These are phyloP conservation scores for Trifolium dubium DNA, from an alignment of 306 rosid genomes.

Conservation along the genomic window DNA sequence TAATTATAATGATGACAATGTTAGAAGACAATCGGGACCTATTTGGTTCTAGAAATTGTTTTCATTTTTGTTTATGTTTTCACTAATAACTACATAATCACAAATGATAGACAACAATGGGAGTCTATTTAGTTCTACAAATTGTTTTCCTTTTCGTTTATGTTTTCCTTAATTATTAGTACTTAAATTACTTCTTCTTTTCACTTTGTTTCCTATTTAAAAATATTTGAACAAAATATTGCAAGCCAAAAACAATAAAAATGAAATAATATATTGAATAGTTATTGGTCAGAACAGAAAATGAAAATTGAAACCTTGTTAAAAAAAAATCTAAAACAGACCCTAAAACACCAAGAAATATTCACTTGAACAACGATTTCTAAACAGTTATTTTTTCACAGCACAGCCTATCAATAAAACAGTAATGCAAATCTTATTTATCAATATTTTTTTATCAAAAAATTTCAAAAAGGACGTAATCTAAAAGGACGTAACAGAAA, in stretches of 20 bases:
- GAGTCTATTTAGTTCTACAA: background rate
- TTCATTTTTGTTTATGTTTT: background rate
- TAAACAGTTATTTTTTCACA: constrained; percentile 28
- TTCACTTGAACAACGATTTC: constrained; percentile 33
- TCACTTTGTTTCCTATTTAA: background rate
- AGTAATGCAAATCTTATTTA: background rate
- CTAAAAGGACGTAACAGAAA: background rate
- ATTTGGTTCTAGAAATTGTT: background rate
- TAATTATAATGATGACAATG: constrained; percentile 2
- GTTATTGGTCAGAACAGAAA: constrained; percentile 5
- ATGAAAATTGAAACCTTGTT: background rate
- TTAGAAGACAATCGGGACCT: background rate
- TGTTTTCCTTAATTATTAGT: background rate
- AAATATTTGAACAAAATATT: background rate
- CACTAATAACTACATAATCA: background rate
- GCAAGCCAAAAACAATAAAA: constrained; percentile 5
- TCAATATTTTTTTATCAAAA: background rate
- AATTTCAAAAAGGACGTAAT: background rate
- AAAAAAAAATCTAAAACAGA: background rate
- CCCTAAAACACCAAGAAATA: background rate
- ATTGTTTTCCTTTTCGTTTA: no score
- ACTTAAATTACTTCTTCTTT: background rate
- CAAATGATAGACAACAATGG: background rate
- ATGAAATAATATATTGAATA: background rate
- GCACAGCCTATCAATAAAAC: constrained; percentile 31